Percentiles rank a stretch among this genome's conserved stretches.
phyloP scores from a whole-genome alignment of 208 protist genomes.

The Wallacemonas collosoma region DNA sequence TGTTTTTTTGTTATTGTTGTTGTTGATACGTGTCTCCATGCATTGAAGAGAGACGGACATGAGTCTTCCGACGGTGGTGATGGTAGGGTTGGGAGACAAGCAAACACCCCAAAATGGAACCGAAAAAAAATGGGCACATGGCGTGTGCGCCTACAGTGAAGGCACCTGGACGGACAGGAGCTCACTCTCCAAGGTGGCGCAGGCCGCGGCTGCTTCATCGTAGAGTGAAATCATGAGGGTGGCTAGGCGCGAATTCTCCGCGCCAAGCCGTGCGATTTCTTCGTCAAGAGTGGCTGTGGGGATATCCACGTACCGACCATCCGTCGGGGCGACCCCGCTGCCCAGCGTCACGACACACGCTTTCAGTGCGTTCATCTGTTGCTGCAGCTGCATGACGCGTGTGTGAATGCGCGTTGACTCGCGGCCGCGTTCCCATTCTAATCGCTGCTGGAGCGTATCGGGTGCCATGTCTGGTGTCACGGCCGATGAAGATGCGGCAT shows the following conservation, averaged over 20 bases:
- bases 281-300: constrained; percentile 58
- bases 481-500: background rate
- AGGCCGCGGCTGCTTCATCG: constrained; percentile 62
- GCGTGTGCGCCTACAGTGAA: constrained; percentile 23
- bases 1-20: too few relatives aligned
- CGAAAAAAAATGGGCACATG: too few relatives aligned
- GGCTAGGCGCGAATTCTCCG: constrained; percentile 57
- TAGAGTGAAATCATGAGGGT: constrained; percentile 68
- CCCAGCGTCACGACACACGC: constrained; percentile 47
- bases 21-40: too few relatives aligned
- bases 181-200: constrained; percentile 48
- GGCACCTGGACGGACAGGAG: constrained; percentile 46
- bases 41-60: too few relatives aligned
- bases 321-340: constrained; percentile 31
- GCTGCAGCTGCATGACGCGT: constrained; percentile 30
- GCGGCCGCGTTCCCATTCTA: constrained; percentile 62
- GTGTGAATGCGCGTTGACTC: constrained; percentile 54
- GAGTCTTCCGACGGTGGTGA: too few relatives aligned
- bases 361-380: constrained; percentile 44
- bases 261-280: constrained; percentile 54
- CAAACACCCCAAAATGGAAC: too few relatives aligned
- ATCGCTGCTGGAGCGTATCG: constrained; percentile 65
- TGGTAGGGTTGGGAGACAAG: too few relatives aligned
- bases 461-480: constrained; percentile 26
- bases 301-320: constrained; percentile 50